Conservation (phyloP, 1,284 basidiomycete species). For the Irpex sp. region DNA sequence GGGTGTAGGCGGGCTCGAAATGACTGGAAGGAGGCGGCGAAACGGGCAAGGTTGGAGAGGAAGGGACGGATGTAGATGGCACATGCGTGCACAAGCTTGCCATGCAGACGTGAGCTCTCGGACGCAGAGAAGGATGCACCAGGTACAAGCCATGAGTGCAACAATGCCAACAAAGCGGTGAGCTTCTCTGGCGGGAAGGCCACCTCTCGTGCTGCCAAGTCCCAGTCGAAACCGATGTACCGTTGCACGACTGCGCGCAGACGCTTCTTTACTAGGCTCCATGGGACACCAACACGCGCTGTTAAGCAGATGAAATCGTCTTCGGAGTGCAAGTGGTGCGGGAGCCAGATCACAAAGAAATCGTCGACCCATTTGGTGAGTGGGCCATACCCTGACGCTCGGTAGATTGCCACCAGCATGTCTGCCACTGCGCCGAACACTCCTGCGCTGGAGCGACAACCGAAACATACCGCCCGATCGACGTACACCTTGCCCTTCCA, state of each 20-base stretch:
- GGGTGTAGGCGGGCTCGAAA: slow-evolving; percentile 10
- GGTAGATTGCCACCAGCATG: slow-evolving; percentile 29
- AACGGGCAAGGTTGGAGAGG: slow-evolving; percentile 19
- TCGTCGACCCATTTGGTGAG: slow-evolving; percentile 39
- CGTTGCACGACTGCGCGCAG: slow-evolving; percentile 19
- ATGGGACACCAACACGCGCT: slow-evolving; percentile 25
- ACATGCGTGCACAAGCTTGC: slow-evolving; percentile 31
- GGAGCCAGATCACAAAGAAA: slow-evolving; percentile 28
- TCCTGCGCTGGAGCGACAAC: slow-evolving; percentile 29
- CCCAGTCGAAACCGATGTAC: slow-evolving; percentile 36
- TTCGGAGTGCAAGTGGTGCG: slow-evolving; percentile 23
- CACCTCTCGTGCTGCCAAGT: slow-evolving; percentile 21
- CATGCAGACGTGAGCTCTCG: slow-evolving; percentile 28
- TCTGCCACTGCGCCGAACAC: slow-evolving; percentile 34
- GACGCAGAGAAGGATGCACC: slow-evolving; percentile 11
- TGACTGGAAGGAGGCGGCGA: slow-evolving; percentile 17
- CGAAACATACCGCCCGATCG: slow-evolving; percentile 29
- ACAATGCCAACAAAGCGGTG: no score
- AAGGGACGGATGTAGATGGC: slow-evolving; percentile 30
- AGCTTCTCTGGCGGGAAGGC: slow-evolving; percentile 27
- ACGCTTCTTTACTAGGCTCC: slow-evolving; percentile 26
- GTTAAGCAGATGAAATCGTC: slow-evolving; percentile 27
- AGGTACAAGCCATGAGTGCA: neutral
- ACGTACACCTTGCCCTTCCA: slow-evolving; percentile 28
- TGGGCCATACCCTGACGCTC: slow-evolving; percentile 15